Base-by-base conservation (phyloP, 2,329 filamentous ascomycete genomes). In the Aureobasidium leucospermi region DNA sequence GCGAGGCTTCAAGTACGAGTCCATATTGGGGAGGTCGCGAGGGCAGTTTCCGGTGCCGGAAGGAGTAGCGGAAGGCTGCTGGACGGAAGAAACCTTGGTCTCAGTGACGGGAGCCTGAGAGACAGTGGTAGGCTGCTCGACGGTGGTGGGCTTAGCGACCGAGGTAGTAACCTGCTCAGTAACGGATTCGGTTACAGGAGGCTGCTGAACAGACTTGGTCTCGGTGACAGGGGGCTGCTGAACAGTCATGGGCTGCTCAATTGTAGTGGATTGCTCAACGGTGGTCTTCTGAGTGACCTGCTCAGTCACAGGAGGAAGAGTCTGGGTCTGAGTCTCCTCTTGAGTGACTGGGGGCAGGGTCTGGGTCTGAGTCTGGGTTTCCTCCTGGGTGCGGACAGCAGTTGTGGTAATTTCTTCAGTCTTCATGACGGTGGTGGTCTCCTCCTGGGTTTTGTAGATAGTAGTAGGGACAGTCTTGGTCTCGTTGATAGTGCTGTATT, bases 1-100 rank as follows among this genome's bases (percentile, higher is more conserved):
- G 66, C 85, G 81, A 8, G 85, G 85, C 70, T 65, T 67, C 59
- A 73, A 61, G 59, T 72, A 75, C 11, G 31, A 38, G 34, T 65
- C 63, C 36, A 64, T 43, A 75, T 67, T 48, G 29, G 51, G 51
- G 65, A 62, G 2, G 63, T 66, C 38, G 67, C 64, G 65, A 31
- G 70, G 70, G 62, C 66, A 67, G 47, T 63, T 43, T 36, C 59
- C 56, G 31, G 39, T 36, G 46, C 57, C 6, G 53, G 51, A 43
- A 8, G 53, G 53, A 29, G 41, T 39, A n/a, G 53, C 42, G 9
- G 41, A 46, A 16, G 43, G 36, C 29, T 41, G 19, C 28, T 43
- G 36, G 15, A 16, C 10, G 1, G 41, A 45, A 29, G 41, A 57
- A 15, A 28, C 39, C 28, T 29, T 52, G 28, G 51, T 43, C 34